Conservation (phyloP, 2,329 filamentous ascomycete genomes). For the Sporothrix mexicana region DNA sequence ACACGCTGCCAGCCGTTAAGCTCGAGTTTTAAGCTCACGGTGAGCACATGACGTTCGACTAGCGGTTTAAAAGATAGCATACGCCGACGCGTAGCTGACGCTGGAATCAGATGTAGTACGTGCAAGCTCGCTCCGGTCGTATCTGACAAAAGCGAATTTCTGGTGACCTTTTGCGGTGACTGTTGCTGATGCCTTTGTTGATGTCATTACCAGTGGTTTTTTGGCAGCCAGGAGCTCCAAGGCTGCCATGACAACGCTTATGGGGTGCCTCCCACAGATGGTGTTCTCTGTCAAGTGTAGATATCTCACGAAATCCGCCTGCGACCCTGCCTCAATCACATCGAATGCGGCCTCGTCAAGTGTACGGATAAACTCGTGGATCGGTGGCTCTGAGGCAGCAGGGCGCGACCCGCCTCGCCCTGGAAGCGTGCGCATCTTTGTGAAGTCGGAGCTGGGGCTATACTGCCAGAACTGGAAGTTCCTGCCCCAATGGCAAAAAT, state of each 20-base stretch:
- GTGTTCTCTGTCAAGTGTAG: constrained; percentile 81
- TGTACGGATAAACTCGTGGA: constrained; percentile 82
- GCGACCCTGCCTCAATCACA: constrained; percentile 77
- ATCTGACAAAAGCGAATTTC: constrained; percentile 78
- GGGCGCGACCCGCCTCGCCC: constrained; percentile 41
- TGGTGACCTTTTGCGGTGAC: background rate
- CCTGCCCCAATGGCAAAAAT: constrained; percentile 95
- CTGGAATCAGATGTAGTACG: constrained; percentile 74
- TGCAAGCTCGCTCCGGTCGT: constrained; percentile 83
- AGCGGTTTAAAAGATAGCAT: constrained; percentile 68
- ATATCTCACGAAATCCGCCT: constrained; percentile 71
- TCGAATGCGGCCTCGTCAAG: constrained; percentile 85
- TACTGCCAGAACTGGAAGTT: constrained; percentile 87
- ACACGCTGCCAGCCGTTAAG: too few relatives aligned
- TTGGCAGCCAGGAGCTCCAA: constrained; percentile 67
- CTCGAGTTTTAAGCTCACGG: too few relatives aligned
- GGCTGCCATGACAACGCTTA: constrained; percentile 89
- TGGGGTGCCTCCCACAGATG: constrained; percentile 92
- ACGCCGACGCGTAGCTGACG: constrained; percentile 94
- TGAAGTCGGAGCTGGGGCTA: constrained; percentile 55
- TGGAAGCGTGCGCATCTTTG: constrained; percentile 49
- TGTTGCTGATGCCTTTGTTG: background rate
- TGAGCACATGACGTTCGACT: too few relatives aligned
- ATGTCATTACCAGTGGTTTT: background rate
- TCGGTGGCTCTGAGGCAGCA: constrained; percentile 55